These are phyloP conservation scores for Heracleum sosnowskyi DNA, from an alignment of 129 eudicot species.

Conservation along the genomic window DNA sequence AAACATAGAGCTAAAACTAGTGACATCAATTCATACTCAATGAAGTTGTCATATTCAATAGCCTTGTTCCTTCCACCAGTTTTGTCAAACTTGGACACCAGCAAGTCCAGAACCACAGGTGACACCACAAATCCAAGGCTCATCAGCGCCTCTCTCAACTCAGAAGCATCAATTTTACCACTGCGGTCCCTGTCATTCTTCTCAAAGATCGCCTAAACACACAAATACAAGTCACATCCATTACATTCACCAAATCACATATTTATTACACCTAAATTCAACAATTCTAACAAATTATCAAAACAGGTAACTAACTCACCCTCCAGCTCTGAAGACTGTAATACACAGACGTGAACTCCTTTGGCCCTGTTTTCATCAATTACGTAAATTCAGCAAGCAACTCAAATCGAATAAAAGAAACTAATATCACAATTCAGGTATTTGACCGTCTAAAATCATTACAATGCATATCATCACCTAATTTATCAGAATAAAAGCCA, in stretches of 20 bases:
- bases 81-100: constrained; percentile 89
- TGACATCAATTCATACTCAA: constrained; percentile 47
- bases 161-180: constrained; percentile 67
- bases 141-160: constrained; percentile 77
- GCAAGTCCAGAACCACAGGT: constrained; percentile 66
- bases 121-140: constrained; percentile 85
- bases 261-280: background rate
- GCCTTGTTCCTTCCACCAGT: constrained; percentile 77
- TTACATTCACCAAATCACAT: background rate
- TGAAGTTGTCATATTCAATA: constrained; percentile 90
- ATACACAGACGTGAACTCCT: constrained; percentile 75
- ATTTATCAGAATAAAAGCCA: too few relatives aligned
- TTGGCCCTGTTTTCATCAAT: constrained; percentile 56
- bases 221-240: background rate
- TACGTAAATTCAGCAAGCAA: background rate
- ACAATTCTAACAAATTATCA: background rate
- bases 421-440: background rate
- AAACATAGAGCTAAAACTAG: background rate
- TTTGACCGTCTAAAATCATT: background rate
- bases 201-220: constrained; percentile 60
- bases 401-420: background rate
- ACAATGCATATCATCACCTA: too few relatives aligned
- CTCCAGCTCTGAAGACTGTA: constrained; percentile 94
- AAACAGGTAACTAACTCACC: constrained; percentile 38
- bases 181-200: constrained; percentile 86